Evolutionary conservation across 2,329 filamentous ascomycete genomes (phyloP).

Genomic region (Xylariaceae sp.): DNA sequence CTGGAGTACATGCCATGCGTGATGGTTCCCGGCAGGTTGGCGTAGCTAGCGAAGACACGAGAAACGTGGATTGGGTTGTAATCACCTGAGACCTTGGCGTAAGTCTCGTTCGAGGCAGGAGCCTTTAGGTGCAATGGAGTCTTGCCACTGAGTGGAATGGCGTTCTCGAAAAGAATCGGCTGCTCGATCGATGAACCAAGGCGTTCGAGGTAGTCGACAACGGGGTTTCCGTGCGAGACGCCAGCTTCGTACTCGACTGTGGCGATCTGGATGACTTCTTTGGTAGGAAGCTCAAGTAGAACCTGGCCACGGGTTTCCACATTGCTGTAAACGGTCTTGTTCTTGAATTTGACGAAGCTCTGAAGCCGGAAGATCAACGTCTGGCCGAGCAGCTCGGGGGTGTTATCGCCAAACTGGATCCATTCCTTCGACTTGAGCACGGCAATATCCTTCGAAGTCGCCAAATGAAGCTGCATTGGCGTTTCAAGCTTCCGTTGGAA

Average conservation of each 20-base stretch:
- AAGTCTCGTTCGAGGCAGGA: constrained; percentile 94
- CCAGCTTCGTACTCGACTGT: constrained; percentile 93
- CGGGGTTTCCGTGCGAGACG: constrained; percentile 87
- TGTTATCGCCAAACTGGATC: constrained; percentile 76
- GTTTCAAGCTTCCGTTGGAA: constrained; percentile 97
- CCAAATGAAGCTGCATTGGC: constrained; percentile 85
- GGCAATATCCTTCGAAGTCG: constrained; percentile 82
- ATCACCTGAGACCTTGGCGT: constrained; percentile 93
- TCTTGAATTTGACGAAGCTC: constrained; percentile 88
- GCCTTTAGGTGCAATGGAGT: constrained; percentile 81
- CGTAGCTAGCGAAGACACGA: constrained; percentile 91
- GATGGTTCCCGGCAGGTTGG: constrained; percentile 91
- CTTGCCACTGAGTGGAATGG: constrained; percentile 91
- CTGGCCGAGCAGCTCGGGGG: constrained; percentile 83
- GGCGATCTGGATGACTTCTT: constrained; percentile 96
- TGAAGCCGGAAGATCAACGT: constrained; percentile 94
- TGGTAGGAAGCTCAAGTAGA: constrained; percentile 86
- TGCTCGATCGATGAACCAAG: constrained; percentile 91
- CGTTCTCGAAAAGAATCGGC: constrained; percentile 93
- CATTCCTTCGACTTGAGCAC: constrained; percentile 95
- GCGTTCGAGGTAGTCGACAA: constrained; percentile 90
- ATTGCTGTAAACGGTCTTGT: constrained; percentile 81
- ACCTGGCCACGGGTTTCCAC: constrained; percentile 92
- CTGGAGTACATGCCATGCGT: constrained; percentile 99
- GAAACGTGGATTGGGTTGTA: constrained; percentile 99